phyloP scores from a whole-genome alignment of 176 grass and related monocot species.

The Carex littledalei region DNA sequence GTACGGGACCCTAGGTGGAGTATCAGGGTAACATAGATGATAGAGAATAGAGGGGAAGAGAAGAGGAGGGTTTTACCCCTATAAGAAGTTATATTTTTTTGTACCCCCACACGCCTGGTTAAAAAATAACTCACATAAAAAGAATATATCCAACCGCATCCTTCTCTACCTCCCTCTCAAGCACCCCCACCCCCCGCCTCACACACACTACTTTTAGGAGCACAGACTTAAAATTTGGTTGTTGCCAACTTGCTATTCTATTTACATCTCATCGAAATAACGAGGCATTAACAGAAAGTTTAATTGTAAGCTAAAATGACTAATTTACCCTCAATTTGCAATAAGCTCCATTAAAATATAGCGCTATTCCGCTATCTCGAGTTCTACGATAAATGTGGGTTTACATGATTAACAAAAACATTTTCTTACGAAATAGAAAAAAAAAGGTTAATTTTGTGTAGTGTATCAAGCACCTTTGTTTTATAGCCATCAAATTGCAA shows the following conservation, averaged over 20 bases:
- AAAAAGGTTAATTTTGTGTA: background rate
- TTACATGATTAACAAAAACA: background rate
- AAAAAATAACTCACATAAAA: background rate
- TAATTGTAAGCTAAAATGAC: conserved; percentile 1
- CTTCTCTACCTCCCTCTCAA: background rate
- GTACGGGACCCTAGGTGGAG: too few relatives aligned
- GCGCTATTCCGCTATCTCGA: background rate
- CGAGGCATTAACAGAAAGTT: background rate
- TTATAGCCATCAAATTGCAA: background rate
- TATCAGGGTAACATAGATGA: background rate
- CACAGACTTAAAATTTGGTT: background rate
- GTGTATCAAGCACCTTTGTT: background rate
- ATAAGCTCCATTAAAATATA: background rate
- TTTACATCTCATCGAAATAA: background rate
- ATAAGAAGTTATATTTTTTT: background rate
- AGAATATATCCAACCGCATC: background rate
- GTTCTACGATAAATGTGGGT: background rate
- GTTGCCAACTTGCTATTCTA: background rate
- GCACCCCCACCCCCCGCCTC: background rate
- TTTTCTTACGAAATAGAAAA: background rate
- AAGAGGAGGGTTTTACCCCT: background rate
- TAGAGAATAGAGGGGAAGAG: background rate
- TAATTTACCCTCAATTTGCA: background rate
- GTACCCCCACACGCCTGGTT: background rate
- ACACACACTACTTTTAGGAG: background rate